Base-by-base conservation (phyloP, 345 rosid species). In the Pelargonium nanum region DNA sequence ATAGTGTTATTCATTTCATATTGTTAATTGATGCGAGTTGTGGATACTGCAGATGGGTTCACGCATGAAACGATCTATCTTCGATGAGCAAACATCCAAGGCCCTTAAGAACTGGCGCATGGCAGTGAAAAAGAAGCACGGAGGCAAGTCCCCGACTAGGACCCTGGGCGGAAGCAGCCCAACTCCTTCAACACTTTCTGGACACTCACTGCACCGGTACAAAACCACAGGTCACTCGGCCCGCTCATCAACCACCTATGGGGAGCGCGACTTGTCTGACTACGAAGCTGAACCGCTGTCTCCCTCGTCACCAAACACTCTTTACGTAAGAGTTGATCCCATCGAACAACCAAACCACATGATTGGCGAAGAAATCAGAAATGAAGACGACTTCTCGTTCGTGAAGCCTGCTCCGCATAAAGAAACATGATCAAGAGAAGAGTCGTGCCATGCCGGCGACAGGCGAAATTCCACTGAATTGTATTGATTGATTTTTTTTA, bases 91-190 rank as follows among this genome's bases (percentile, higher is more conserved):
- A 30, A 70, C 75, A 2, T 70, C 64, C 1, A 70, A 74, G 59
- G 78, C 78, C 2, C 63, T 74, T 15, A 74, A 70, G 66, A 74
- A 70, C 23, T 74, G 78, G 78, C 78, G 67, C 28, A 66, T 55
- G 68, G 66, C 60, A 26, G 75, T 44, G 15, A 74, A 70, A 53
- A 63, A 64, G 63, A 74, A 24, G 63, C 62, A 52, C 6, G 65
- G 65, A 22, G 55, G 68, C 12, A 74, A 64, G 32, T 55, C 71
- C 13, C 63, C 74, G 6, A 50, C 68, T 2, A 4, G 60, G 55
- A 69, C 53, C n/a, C 48, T 67, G 19, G 75, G 78, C 1, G 60
- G 45, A 30, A 56, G 56, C 58, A 23, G 28, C 51, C 74, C 78
- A 22, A 45, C 7, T 25, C 55, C 58, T 0, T 61, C 73, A 24